Evolutionary conservation across 129 eudicot genomes (phyloP).

Genomic region (Helianthus annuus): HanXRQr2.0-SUNRISE NC_035442.2:1308261-1308760

Average conservation of each 20-base stretch:
- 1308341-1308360: neutral
- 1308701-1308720: neutral
- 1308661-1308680: constrained; percentile 14
- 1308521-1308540: neutral
- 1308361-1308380: neutral
- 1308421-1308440: constrained; percentile 28
- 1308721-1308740: neutral
- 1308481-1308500: constrained; percentile 1
- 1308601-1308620: neutral
- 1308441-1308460: constrained; percentile 21
- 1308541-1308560: constrained; percentile 29
- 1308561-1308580: constrained; percentile 16
- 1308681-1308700: constrained; percentile 4
- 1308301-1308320: neutral
- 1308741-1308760: constrained; percentile 2
- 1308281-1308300: neutral
- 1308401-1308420: neutral
- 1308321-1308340: constrained; percentile 5
- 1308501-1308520: neutral
- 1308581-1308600: constrained; percentile 9
- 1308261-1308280: constrained; percentile 18
- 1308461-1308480: neutral
- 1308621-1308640: constrained; percentile 2
- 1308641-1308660: constrained; percentile 24
- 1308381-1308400: neutral